These are phyloP conservation scores for Aspergillus affinis DNA, from an alignment of 495 filamentous ascomycete genomes.

Conservation along the genomic window DNA sequence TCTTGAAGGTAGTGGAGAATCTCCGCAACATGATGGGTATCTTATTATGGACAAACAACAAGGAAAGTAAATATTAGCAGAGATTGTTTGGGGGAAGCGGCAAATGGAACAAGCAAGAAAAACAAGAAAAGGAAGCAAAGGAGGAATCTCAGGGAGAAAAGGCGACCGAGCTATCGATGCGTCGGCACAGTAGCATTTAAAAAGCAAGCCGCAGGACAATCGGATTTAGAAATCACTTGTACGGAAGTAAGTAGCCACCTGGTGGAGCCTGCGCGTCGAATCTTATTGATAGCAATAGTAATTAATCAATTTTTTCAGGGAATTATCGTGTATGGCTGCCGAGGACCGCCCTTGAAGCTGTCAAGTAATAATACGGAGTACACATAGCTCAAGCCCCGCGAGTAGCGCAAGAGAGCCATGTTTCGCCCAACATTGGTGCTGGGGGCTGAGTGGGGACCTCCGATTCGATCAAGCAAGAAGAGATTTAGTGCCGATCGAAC, in stretches of 20 bases:
- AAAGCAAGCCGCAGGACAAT: neutral
- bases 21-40: conserved; percentile 47
- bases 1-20: conserved; percentile 53
- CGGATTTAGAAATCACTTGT: neutral
- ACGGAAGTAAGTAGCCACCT: conserved; percentile 4
- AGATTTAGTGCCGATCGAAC: conserved; percentile 1
- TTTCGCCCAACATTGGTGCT: conserved; percentile 5
- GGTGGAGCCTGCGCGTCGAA: conserved; percentile 17
- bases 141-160: neutral
- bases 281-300: conserved; percentile 17
- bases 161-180: neutral
- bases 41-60: conserved; percentile 12
- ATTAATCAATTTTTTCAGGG: conserved; percentile 9
- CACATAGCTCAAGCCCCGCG: conserved; percentile 12
- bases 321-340: conserved; percentile 2
- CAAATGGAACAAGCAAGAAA: neutral
- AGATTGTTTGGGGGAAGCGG: neutral
- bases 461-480: neutral
- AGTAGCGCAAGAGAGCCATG: conserved; percentile 4
- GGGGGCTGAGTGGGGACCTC: conserved; percentile 1
- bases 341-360: neutral
- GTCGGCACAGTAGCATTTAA: conserved; percentile 13
- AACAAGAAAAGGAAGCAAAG: neutral
- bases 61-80: conserved; percentile 15
- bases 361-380: conserved; percentile 7